These are phyloP conservation scores for Penicillium alfredii DNA, from an alignment of 495 filamentous ascomycete species.

Conservation along the genomic window DNA sequence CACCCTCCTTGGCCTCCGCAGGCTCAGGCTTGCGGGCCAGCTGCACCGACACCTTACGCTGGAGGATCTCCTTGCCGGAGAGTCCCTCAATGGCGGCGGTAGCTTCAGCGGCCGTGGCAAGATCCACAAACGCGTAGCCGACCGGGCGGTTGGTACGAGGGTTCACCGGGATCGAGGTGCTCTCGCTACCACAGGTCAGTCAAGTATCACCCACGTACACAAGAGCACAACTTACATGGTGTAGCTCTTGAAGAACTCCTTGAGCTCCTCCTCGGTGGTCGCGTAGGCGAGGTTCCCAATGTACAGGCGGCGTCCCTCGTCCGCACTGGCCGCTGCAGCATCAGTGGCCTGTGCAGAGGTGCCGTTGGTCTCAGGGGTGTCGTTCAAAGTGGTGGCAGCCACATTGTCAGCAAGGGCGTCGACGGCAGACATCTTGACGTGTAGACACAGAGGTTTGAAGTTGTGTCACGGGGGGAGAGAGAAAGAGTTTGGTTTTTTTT, in stretches of 20 bases:
- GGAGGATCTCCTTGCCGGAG: conserved; percentile 91
- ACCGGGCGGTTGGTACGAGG: conserved; percentile 96
- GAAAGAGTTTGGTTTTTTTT: no score
- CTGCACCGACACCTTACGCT: conserved; percentile 98
- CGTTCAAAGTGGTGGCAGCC: conserved; percentile 39
- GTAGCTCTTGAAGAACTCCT: conserved; percentile 97
- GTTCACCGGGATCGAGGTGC: conserved; percentile 96
- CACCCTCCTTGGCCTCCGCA: conserved; percentile 69
- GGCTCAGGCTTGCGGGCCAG: conserved; percentile 95
- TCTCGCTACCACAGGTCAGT: conserved; percentile 62
- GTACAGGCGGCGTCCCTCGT: conserved; percentile 97
- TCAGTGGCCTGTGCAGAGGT: conserved; percentile 71
- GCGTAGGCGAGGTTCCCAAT: conserved; percentile 99
- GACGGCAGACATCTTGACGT: conserved; percentile 54
- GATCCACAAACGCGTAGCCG: conserved; percentile 97
- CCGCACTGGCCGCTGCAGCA: conserved; percentile 90
- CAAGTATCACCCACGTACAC: no score
- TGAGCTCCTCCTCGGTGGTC: conserved; percentile 99
- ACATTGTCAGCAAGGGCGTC: conserved; percentile 47
- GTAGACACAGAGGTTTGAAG: conserved; percentile 33
- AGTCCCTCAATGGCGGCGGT: conserved; percentile 90
- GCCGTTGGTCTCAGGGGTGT: conserved; percentile 69
- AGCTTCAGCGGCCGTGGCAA: conserved; percentile 88
- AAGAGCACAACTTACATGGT: conserved; percentile 79
- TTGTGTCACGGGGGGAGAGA: no score